A percentile compares a stretch with the other conserved stretches of the same genome.
Evolutionary conservation across 208 protist genomes (phyloP).

Genomic region (Trypanosoma congolense): DNA sequence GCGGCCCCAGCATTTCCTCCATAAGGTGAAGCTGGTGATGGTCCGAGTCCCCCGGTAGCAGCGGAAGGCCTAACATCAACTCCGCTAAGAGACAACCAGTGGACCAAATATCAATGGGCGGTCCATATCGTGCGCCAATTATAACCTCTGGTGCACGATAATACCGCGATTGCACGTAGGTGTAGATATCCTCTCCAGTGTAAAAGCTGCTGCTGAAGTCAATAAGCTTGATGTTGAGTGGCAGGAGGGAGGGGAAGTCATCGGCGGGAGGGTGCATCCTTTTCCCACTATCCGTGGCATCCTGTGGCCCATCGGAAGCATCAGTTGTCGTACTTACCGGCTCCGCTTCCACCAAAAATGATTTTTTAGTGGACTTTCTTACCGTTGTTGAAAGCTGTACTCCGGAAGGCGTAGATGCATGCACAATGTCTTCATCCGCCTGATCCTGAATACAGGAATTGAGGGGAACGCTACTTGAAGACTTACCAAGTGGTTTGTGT

Average conservation of each 20-base stretch:
- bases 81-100: slow-evolving; percentile 96
- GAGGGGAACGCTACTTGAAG: too few species aligned
- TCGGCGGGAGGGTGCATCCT: not conserved
- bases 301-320: too few species aligned
- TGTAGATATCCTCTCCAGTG: slow-evolving; percentile 72
- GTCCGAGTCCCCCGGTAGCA: slow-evolving; percentile 92
- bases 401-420: too few species aligned
- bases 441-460: too few species aligned
- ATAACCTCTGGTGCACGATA: slow-evolving; percentile 97
- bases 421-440: too few species aligned
- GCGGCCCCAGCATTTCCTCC: slow-evolving; percentile 89
- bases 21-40: slow-evolving; percentile 92
- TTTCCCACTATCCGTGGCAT: not conserved
- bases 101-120: slow-evolving; percentile 96
- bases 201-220: slow-evolving; percentile 97
- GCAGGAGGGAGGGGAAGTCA: slow-evolving; percentile 10
- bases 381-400: too few species aligned
- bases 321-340: too few species aligned
- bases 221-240: slow-evolving; percentile 92
- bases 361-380: too few species aligned
- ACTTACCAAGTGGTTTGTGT: too few species aligned
- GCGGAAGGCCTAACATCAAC: slow-evolving; percentile 90
- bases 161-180: slow-evolving; percentile 92
- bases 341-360: too few species aligned
- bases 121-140: slow-evolving; percentile 84